Base-by-base conservation (phyloP, 1,139 yeast species). In the Pichia inconspicua region DNA sequence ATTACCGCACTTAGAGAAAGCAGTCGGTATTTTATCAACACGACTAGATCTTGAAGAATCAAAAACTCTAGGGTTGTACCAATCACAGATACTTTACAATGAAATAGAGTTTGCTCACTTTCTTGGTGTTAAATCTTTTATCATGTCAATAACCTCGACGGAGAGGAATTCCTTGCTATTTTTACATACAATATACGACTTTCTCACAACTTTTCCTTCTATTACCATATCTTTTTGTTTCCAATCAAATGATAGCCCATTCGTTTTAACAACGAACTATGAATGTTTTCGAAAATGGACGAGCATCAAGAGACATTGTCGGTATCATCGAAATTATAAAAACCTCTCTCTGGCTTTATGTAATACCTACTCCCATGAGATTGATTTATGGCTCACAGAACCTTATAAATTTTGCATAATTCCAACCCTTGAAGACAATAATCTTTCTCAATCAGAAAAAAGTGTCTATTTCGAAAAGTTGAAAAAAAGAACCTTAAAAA, bases 11-110 rank as follows among this genome's bases (percentile, higher is more conserved):
- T 60, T 71, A 4, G 50, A 60, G 3, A 64, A 66, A 46, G 68
- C 75, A 0, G 68, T 76, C 39, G 85, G 84, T 0, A 57, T 80
- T 35, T 63, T 80, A 1, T 74, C 85, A 0, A 77, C 84, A 1
- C 81, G 86, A 85, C 68, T 80, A 12, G 85, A 81, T 56, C 64
- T 80, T 35, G 86, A 80, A 53, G 72, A 79, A 31, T 65, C 66
- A 25, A 76, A 78, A 58, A 62, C 12, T 30, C 6, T 30, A 5
- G 32, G 32, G 14, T 30, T 30, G 12, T 30, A 30, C 11, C 75
- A 82, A 2, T 64, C 65, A 34, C 80, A 79, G 55, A 83, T 80
- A 0, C 50, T 80, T 27, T 52, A 64, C 38, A 76, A 78, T 54
- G 88, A 82, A 59, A 63, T 80, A 31, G 68, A 72, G n/a, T 78